Base-by-base conservation (phyloP, 1,284 basidiomycete genomes). In the Cutaneotrichosporon curvatum region DNA sequence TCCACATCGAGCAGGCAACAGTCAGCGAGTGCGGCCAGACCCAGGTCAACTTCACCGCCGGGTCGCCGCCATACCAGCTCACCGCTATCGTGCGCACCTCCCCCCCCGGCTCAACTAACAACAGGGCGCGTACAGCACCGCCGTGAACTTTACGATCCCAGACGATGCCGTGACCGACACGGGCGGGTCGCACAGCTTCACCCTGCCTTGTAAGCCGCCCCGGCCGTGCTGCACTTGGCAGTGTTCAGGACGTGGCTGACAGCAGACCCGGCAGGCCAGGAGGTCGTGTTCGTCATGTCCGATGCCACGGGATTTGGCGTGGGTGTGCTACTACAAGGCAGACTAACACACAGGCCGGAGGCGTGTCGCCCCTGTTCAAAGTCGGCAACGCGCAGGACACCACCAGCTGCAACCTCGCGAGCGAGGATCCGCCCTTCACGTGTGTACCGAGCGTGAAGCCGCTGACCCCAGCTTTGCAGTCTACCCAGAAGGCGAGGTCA, bases 221-320 rank as follows among this genome's bases (percentile, higher is more conserved):
- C n/a, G n/a, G n/a, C n/a, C n/a, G n/a, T n/a, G n/a, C n/a, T n/a
- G n/a, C n/a, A 5, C 15, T 18, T 19, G 5, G 38, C 32, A 11
- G 21, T 39, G 14, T 6, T 8, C 23, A 7, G 21, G 22, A 20
- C 23, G 10, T 9, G 2, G 9, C 28, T 30, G 28, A 30, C 28
- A 8, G 9, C 28, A 30, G 28, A 9, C 28, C 9, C 28, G 28
- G 28, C 28, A 14, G 28, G 28, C 28, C 8, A 30, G 14, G 14
- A 49, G 4, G 55, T 62, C 25, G 55, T 62, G 1, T 53, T 59
- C 30, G 59, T 68, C 58, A 67, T 70, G 65, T 68, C 65, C 7
- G 67, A 70, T 43, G 33, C 57, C 1, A 55, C 52, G 2, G 67
- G 65, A 11, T 55, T 60, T 23, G 65, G 62, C 4, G 67, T 67